Percentiles rank a stretch among this genome's conserved stretches.
Conservation (phyloP, 2,329 filamentous ascomycete species). For the Alternaria tenuissima region DNA sequence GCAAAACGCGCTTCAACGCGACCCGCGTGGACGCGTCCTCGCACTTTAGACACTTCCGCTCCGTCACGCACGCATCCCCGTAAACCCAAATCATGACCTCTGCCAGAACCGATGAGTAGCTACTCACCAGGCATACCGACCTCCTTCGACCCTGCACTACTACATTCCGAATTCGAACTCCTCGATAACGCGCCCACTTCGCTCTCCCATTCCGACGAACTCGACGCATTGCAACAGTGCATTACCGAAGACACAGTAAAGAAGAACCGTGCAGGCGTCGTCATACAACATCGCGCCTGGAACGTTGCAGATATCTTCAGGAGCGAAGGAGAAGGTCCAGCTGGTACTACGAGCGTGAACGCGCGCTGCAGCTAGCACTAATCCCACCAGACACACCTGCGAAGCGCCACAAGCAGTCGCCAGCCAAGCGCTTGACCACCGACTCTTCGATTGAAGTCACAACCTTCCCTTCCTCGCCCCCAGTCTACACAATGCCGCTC, state of each 20-base stretch:
- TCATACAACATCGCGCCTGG: conserved; percentile 63
- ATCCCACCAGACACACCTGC: conserved; percentile 45
- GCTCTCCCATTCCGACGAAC: conserved; percentile 56
- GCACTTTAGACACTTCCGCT: not conserved
- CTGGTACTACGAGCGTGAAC: conserved; percentile 38
- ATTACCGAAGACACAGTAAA: conserved; percentile 52
- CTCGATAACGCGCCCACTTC: conserved; percentile 29
- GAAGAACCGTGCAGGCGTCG: conserved; percentile 56
- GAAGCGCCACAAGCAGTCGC: conserved; percentile 26
- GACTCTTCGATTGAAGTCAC: conserved; percentile 21
- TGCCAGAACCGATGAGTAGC: conserved; percentile 34
- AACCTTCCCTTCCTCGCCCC: conserved; percentile 54
- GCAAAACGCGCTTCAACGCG: conserved; percentile 26
- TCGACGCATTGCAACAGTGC: conserved; percentile 56
- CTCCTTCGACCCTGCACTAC: conserved; percentile 61
- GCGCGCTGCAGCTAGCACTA: conserved; percentile 23
- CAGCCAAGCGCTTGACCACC: conserved; percentile 16
- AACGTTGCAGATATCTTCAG: conserved; percentile 57
- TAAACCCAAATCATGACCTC: conserved; percentile 4
- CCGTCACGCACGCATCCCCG: conserved; percentile 7
- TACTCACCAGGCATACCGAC: conserved; percentile 51
- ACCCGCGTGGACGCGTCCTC: conserved; percentile 14
- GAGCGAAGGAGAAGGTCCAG: conserved; percentile 57
- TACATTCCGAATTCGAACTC: conserved; percentile 55
- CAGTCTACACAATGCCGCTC: conserved; percentile 66